A percentile compares a stretch with the other conserved stretches of the same genome.
phyloP scores from a whole-genome alignment of 495 filamentous ascomycete species.

The Opeltia flavorubescens region DNA sequence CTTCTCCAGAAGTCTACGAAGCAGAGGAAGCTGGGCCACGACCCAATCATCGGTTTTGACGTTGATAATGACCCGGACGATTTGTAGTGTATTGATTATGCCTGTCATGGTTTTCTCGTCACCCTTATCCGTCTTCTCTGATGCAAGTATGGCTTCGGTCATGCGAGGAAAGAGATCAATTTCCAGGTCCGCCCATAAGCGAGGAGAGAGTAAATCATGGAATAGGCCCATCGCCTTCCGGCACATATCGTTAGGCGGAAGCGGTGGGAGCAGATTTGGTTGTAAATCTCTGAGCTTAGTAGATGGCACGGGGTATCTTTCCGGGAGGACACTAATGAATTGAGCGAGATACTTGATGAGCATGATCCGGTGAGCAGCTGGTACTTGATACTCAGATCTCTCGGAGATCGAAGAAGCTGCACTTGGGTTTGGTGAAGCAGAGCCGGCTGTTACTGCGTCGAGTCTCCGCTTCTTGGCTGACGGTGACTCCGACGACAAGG shows the following conservation, averaged over 20 bases:
- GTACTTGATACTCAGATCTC: slow-evolving; percentile 53
- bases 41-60: slow-evolving; percentile 86
- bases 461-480: slow-evolving; percentile 63
- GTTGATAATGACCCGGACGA: slow-evolving; percentile 74
- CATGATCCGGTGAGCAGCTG: slow-evolving; percentile 48
- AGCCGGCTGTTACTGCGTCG: slow-evolving; percentile 33
- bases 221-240: slow-evolving; percentile 73
- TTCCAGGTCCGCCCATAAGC: slow-evolving; percentile 85
- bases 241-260: slow-evolving; percentile 57
- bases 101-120: slow-evolving; percentile 63
- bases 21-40: slow-evolving; percentile 49
- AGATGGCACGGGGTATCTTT: slow-evolving; percentile 62
- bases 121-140: slow-evolving; percentile 48
- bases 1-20: slow-evolving; percentile 88
- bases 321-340: slow-evolving; percentile 80
- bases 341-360: slow-evolving; percentile 88
- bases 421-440: slow-evolving; percentile 28
- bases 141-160: slow-evolving; percentile 66
- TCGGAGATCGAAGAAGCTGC: slow-evolving; percentile 38
- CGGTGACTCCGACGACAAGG: slow-evolving; percentile 50
- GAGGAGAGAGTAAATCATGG: slow-evolving; percentile 72
- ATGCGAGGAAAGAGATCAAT: slow-evolving; percentile 82
- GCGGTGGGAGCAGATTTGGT: slow-evolving; percentile 29
- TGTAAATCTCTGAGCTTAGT: slow-evolving; percentile 45
- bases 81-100: slow-evolving; percentile 83